These are phyloP conservation scores for Neofusicoccum umdonicola DNA, from an alignment of 2,329 filamentous ascomycete genomes.

Conservation along the genomic window DNA sequence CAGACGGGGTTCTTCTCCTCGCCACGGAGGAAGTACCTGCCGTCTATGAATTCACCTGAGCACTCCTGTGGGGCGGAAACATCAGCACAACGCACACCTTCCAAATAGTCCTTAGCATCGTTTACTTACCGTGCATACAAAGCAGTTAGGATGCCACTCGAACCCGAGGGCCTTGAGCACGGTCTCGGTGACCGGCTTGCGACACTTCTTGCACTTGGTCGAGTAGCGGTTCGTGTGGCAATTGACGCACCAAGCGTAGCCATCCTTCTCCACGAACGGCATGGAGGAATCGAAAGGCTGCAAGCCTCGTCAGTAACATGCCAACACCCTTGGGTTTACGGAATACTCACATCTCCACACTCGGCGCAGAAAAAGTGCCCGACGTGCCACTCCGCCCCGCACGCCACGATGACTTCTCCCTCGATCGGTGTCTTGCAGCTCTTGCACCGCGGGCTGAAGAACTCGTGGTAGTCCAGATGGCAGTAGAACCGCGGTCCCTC, in stretches of 20 bases:
- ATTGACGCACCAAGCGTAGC: conserved; percentile 92
- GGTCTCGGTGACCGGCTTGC: conserved; percentile 79
- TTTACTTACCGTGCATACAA: conserved; percentile 65
- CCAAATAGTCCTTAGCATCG: no score
- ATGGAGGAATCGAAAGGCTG: conserved; percentile 58
- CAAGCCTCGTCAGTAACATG: conserved; percentile 18
- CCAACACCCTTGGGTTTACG: not conserved
- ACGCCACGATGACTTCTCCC: conserved; percentile 88
- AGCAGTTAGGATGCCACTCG: conserved; percentile 93
- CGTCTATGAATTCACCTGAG: conserved; percentile 59
- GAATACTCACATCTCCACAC: conserved; percentile 70
- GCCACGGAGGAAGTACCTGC: conserved; percentile 61
- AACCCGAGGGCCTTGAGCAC: conserved; percentile 85
- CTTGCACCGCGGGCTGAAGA: conserved; percentile 89
- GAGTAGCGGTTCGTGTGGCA: conserved; percentile 92
- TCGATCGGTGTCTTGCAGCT: conserved; percentile 96
- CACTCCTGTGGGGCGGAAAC: conserved; percentile 49
- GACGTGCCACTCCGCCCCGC: conserved; percentile 93
- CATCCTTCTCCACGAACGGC: conserved; percentile 96
- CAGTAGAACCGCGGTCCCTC: conserved; percentile 80
- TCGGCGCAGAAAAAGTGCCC: conserved; percentile 99
- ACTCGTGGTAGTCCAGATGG: conserved; percentile 97
- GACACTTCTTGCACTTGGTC: conserved; percentile 84
- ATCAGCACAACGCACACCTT: not conserved
- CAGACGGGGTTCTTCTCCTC: conserved; percentile 60